Evolutionary conservation across 1,139 yeast species (phyloP).

Genomic region (Nakaseomyces uthaithaninus): DNA sequence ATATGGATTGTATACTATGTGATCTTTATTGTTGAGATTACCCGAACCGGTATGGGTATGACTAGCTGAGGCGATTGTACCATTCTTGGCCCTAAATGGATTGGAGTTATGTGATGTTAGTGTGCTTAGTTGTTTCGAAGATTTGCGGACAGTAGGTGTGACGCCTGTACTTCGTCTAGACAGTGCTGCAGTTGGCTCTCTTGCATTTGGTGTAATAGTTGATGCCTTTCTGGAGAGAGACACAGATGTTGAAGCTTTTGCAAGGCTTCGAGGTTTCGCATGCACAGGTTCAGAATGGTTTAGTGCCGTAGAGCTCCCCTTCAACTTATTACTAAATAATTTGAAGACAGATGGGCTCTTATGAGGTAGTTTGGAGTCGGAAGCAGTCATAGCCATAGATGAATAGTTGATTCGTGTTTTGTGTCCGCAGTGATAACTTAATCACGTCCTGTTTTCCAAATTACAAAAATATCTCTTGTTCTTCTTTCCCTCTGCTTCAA

Average conservation of each 20-base stretch:
- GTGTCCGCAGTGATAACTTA: neutral
- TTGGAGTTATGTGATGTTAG: slow-evolving; percentile 24
- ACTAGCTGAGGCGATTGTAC: slow-evolving; percentile 2
- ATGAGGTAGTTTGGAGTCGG: neutral
- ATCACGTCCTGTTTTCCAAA: neutral
- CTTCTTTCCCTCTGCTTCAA: no score
- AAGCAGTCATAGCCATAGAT: slow-evolving; percentile 1
- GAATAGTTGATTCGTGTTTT: no score
- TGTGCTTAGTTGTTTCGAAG: slow-evolving; percentile 18
- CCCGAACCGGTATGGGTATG: slow-evolving; percentile 1
- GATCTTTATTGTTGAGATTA: slow-evolving; percentile 7
- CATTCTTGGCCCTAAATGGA: slow-evolving; percentile 16
- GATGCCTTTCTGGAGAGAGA: neutral
- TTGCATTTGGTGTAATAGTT: neutral
- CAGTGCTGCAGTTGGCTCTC: neutral
- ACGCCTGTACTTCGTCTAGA: slow-evolving; percentile 9
- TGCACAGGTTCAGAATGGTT: neutral
- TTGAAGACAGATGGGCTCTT: slow-evolving; percentile 14
- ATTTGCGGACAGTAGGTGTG: slow-evolving; percentile 12
- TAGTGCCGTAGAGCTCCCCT: slow-evolving; percentile 1
- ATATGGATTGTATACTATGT: slow-evolving; percentile 30
- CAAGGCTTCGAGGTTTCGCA: neutral
- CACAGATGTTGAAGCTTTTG: slow-evolving; percentile 1
- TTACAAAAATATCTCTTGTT: no score
- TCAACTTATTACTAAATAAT: slow-evolving; percentile 18